Evolutionary conservation across 2,329 filamentous ascomycete species (phyloP), one percentile per base, ranked within the genome.

Genomic region (Clonostachys chloroleuca): DNA sequence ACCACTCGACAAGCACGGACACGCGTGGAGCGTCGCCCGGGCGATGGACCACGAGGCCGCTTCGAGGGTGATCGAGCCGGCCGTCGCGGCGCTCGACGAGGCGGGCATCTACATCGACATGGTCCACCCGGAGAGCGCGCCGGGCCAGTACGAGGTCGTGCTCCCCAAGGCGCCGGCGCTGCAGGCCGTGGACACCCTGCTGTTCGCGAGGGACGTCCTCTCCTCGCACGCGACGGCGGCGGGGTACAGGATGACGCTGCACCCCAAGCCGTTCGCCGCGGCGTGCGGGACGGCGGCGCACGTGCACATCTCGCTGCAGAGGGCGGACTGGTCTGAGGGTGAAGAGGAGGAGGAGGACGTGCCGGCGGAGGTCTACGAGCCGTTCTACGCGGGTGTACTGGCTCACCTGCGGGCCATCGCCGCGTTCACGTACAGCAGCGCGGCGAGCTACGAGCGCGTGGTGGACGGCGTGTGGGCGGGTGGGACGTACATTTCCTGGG

Each of bases 401-500:
- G 64, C 70, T 12, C 83, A 89, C 56, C 71, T 92, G 2, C 74
- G 75, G 0, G 77, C 81, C 3, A 68, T 94, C n/a, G 67, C 77
- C 12, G 86, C 89, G 0, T 84, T 94, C 48, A 83, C 81, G 0
- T 80, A 89, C 56, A 77, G 83, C 35, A 80, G 81, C 52, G 72
- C 78, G 2, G 73, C 74, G 1, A 89, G 84, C 61, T 94, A 94
- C 62, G 78, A 79, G 35, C 78, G 89, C 5, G 74, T 88, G 12
- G 65, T 68, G 2, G 83, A 90, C 46, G 78, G 87, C n/a, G 72
- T 70, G 49, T 94, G 88, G 89, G 79, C 87, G 0, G 87, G 87
- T n/a, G 87, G 87, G 0, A 79, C 83, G 8, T 92, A 85, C 83
- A 78, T 92, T 0, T 70, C 84, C 0, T 95, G 88, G 89, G 89